Evolutionary conservation across 1,284 basidiomycete species (phyloP), one percentile per base, ranked within the genome.

Genomic region (Earliella scabrosa): DNA sequence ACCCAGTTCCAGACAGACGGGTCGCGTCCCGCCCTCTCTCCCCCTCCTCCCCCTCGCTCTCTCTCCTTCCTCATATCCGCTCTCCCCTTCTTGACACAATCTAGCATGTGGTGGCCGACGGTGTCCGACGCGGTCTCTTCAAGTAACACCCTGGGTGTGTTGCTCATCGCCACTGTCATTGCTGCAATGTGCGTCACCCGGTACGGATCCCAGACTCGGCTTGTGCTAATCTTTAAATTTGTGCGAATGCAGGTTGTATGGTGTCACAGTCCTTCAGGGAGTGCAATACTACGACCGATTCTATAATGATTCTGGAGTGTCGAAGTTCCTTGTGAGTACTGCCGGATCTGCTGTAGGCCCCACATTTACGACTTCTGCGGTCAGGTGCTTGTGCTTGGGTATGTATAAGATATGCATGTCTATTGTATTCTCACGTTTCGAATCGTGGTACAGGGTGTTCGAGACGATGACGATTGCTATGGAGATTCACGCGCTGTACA

Each of bases 251-350:
- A 61, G 61, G 48, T 51, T 60, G 18, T 63, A 60, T 38, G 61
- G 61, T 29, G 26, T 60, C 20, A 63, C 61, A 18, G 47, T 58
- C 23, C 47, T 63, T 14, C 61, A 63, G 31, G 56, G 34, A 26
- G 16, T 63, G 18, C 61, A 63, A 27, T 63, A 58, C 18, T 54
- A 52, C 20, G 61, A 60, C 34, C 50, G 50, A 2, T 63, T 48
- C 34, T 50, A 54, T 14, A 58, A 55, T 18, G 61, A 63, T 24
- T 32, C 52, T n/a, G 29, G 40, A 20, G 31, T 52, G 1, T 36
- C 58, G 46, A 59, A 58, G 35, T 54, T 63, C 29, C 34, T 63
- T 23, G 61, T 63, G 26, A 29, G 54, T 21, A 4, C 41, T 34
- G 1, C 36, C 9, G 7, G 13, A 13, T 31, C 20, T 2, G 41